Evolutionary conservation across 23 red algal species (phyloP).

Genomic region (Chondrus crispus): DNA sequence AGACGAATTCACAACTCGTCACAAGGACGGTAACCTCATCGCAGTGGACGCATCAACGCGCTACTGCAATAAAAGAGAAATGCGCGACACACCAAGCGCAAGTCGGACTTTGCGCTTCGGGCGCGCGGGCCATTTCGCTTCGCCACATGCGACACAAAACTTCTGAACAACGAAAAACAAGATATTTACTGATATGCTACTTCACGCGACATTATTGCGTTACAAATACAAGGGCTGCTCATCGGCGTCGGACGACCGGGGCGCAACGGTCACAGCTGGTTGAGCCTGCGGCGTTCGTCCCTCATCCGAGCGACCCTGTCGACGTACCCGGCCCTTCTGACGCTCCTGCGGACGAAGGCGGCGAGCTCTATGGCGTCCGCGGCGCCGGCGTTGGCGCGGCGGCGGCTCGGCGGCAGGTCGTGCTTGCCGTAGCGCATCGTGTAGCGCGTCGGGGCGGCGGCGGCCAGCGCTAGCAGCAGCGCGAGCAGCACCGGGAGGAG

Average conservation of each 20-base stretch:
- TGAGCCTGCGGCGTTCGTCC: not conserved
- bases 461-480: not conserved
- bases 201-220: too few relatives aligned
- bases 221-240: too few relatives aligned
- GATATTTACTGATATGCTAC: too few relatives aligned
- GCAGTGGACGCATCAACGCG: not conserved
- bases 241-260: too few relatives aligned
- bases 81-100: too few relatives aligned
- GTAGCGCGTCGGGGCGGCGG: conserved; percentile 12
- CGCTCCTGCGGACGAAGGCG: not conserved
- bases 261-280: not conserved
- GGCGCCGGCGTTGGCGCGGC: not conserved
- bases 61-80: not conserved
- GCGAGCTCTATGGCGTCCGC: conserved; percentile 19
- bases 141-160: too few relatives aligned
- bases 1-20: not conserved
- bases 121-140: too few relatives aligned
- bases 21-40: not conserved
- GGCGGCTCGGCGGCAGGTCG: not conserved
- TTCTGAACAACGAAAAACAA: too few relatives aligned
- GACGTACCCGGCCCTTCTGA: not conserved
- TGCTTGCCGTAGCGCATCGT: conserved; percentile 41
- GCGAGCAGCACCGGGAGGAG: not conserved
- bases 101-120: too few relatives aligned
- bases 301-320: not conserved